Evolutionary conservation across 805 yeast species (phyloP).

Genomic region (Zygosaccharomyces gambellarensis): DNA sequence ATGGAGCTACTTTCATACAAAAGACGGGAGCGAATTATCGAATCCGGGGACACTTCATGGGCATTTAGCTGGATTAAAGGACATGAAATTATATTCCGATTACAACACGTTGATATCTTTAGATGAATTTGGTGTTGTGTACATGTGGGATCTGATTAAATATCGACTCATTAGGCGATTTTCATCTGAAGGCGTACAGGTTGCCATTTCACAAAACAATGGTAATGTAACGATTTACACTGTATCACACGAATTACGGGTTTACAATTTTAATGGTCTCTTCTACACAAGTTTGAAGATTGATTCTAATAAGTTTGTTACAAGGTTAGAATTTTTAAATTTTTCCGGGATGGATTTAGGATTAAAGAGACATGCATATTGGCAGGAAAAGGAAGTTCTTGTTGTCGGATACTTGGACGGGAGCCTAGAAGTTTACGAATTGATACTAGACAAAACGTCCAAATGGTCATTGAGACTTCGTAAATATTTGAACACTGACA

Average conservation of each 20-base stretch:
- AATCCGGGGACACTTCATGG: conserved; percentile 48
- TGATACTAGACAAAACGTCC: conserved; percentile 20
- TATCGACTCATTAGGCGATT: conserved; percentile 44
- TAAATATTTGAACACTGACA: conserved; percentile 23
- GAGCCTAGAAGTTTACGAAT: conserved; percentile 30
- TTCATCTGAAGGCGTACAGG: conserved; percentile 24
- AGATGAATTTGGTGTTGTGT: conserved; percentile 51
- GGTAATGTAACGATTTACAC: conserved; percentile 47
- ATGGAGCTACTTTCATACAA: conserved; percentile 39
- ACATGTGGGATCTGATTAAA: conserved; percentile 61
- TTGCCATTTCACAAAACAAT: conserved; percentile 49
- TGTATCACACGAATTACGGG: conserved; percentile 6
- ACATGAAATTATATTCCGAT: conserved; percentile 46
- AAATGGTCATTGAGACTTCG: conserved; percentile 26
- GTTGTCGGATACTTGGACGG: conserved; percentile 37
- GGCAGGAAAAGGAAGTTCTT: conserved; percentile 37
- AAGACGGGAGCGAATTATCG: conserved; percentile 15
- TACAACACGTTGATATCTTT: conserved; percentile 52
- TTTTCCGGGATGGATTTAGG: conserved; percentile 12
- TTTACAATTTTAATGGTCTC: conserved; percentile 55
- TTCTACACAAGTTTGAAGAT: conserved; percentile 29
- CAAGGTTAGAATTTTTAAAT: conserved; percentile 27
- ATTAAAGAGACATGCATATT: conserved; percentile 35
- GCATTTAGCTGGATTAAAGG: conserved; percentile 45
- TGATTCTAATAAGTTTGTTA: conserved; percentile 18